Base-by-base conservation (phyloP, 2,329 filamentous ascomycete species). In the Penicillium sp. region DNA sequence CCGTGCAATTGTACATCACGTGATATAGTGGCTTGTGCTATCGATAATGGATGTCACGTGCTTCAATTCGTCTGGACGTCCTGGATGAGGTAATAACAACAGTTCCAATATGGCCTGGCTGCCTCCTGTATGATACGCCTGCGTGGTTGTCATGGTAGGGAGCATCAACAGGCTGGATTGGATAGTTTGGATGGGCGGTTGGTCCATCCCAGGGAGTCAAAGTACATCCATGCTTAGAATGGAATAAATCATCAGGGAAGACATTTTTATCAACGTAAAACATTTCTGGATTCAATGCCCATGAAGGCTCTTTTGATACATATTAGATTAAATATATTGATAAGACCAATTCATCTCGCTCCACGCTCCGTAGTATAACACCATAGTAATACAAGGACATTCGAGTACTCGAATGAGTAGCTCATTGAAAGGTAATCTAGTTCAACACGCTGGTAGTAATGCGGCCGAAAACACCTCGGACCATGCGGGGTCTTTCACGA, bases 381-480 rank as follows among this genome's bases (percentile, higher is more conserved):
- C 27, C 12, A n/a, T 53, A 58, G 21, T 55, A 49, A 55, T 50
- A 58, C 49, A 54, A 15, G 44, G 36, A 23, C 15, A 30, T n/a
- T 13, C 4, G 29, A 15, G 7, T 9, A 23, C 24, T 10, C 13
- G 5, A 18, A 4, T 29, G 5, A 10, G 24, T 32, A 6, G 17
- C 21, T 39, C 30, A 20, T 17, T 17, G n/a, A 26, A 5, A 1
- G 18, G 39, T n/a, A 44, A 13, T 27, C 48, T 61, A 63, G 12
- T 59, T 65, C 56, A 71, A 47, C 18, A 71, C 60, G 12, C 60
- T 58, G 8, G 55, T 57, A 23, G 62, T 55, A 21, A 91, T 65
- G 17, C 75, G 80, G 7, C 88, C 89, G 54, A 91, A 73, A 37
- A 91, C 81, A 4, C 88, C 88, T 50, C 88, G 78, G 21, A 91